phyloP scores from a whole-genome alignment of 139 green algal species.

The Auxenochlorella pyrenoidosa region DNA sequence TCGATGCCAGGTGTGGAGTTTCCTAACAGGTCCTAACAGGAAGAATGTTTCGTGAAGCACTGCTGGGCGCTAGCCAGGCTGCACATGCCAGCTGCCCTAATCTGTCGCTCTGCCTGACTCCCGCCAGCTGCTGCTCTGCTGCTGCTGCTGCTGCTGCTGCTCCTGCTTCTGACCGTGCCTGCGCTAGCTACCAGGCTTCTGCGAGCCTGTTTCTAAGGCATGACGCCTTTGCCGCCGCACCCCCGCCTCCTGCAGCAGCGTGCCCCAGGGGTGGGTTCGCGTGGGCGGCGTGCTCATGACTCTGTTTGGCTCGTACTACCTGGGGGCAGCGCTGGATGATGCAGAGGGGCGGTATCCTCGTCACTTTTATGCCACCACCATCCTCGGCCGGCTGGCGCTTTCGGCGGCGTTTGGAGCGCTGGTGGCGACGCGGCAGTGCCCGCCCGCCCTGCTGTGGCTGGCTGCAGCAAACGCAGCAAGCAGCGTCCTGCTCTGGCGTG shows the following conservation, averaged over 20 bases:
- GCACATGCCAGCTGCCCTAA: too few species aligned
- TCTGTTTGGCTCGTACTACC: constrained; percentile 46
- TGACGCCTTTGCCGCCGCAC: too few species aligned
- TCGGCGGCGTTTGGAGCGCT: constrained; percentile 13
- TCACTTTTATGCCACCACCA: constrained; percentile 35
- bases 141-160: neutral
- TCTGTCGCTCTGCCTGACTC: neutral
- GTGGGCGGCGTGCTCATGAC: constrained; percentile 42
- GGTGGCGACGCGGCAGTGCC: constrained; percentile 22
- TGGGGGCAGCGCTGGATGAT: constrained; percentile 46
- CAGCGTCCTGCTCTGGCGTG: neutral
- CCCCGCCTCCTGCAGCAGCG: neutral
- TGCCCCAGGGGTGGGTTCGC: constrained; percentile 25
- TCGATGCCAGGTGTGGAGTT: neutral
- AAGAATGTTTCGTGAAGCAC: too few species aligned
- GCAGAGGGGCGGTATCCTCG: constrained; percentile 20
- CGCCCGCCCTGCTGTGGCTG: constrained; percentile 29
- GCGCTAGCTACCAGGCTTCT: too few species aligned
- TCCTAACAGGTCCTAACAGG: too few species aligned
- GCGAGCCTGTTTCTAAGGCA: too few species aligned
- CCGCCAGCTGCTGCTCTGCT: neutral
- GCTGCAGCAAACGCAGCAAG: constrained; percentile 24
- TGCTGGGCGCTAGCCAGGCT: too few species aligned
- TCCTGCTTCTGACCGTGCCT: too few species aligned
- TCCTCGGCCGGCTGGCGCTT: constrained; percentile 21